A percentile compares a stretch with the other conserved stretches of the same genome.
Conservation (phyloP, 495 filamentous ascomycete species). For the Aspergillus cavernicola region DNA sequence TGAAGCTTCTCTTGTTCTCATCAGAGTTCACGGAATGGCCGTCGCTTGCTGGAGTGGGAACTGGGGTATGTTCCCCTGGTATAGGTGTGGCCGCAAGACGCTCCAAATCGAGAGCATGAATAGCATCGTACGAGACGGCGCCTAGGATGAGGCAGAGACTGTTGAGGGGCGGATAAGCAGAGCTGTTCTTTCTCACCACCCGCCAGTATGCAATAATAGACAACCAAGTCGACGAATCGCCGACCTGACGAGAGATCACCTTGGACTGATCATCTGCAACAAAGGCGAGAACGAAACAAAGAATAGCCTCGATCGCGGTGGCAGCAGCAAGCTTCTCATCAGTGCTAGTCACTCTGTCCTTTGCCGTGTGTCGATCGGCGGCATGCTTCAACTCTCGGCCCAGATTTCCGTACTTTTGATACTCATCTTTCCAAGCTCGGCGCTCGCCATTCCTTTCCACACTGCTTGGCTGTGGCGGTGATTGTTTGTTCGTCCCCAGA, state of each 20-base stretch:
- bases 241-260: slow-evolving; percentile 27
- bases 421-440: slow-evolving; percentile 44
- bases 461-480: slow-evolving; percentile 27
- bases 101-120: slow-evolving; percentile 45
- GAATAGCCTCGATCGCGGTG: slow-evolving; percentile 45
- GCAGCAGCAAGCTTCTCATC: slow-evolving; percentile 43
- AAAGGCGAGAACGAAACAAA: slow-evolving; percentile 49
- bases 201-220: slow-evolving; percentile 49
- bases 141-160: slow-evolving; percentile 44
- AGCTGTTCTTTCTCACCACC: slow-evolving; percentile 38
- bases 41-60: slow-evolving; percentile 38
- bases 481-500: slow-evolving; percentile 19
- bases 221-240: slow-evolving; percentile 44
- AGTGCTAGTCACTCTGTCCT: slow-evolving; percentile 22
- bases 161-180: slow-evolving; percentile 34
- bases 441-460: slow-evolving; percentile 33
- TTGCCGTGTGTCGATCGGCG: slow-evolving; percentile 36
- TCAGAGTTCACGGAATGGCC: slow-evolving; percentile 30
- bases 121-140: slow-evolving; percentile 45
- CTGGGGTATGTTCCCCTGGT: slow-evolving; percentile 37
- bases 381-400: slow-evolving; percentile 50
- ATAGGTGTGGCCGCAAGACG: slow-evolving; percentile 37
- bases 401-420: slow-evolving; percentile 35
- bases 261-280: slow-evolving; percentile 44
- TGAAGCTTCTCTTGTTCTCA: slow-evolving; percentile 33